Conservation (phyloP, 192 early-diverging fungal genomes). For the Chytriomyces confervae region DNA sequence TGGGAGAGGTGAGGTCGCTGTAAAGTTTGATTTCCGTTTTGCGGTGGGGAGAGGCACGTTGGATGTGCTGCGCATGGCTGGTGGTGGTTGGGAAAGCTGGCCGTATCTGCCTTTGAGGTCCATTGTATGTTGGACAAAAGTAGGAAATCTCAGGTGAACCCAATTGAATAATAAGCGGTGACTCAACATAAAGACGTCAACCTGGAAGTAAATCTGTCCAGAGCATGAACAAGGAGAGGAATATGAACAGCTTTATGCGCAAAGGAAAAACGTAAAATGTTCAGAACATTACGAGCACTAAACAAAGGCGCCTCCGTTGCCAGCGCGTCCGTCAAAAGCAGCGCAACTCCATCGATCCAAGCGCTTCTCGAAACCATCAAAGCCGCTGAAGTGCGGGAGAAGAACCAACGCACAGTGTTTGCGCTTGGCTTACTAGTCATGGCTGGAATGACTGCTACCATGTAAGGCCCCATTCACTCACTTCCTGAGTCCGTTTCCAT, state of each 20-base stretch:
- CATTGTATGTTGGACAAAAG: not conserved
- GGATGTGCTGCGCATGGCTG: not conserved
- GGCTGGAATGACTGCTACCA: slow-evolving; percentile 4
- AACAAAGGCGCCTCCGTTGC: not conserved
- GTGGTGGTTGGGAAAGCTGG: slow-evolving; percentile 14
- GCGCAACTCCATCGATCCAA: not conserved
- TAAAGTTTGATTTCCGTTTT: no score
- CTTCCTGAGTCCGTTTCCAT: not conserved
- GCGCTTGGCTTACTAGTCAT: slow-evolving; percentile 17
- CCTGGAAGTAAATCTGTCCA: no score
- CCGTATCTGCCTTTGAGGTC: slow-evolving; percentile 19
- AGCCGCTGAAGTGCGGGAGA: slow-evolving; percentile 3
- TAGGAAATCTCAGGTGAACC: no score
- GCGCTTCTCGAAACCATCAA: not conserved
- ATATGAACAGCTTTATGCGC: no score
- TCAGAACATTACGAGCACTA: no score
- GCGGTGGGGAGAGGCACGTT: no score
- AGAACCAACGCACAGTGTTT: slow-evolving; percentile 15
- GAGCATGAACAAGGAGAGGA: no score
- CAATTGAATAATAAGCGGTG: no score
- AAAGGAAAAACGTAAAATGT: no score
- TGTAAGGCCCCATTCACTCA: not conserved
- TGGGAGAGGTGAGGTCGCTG: no score
- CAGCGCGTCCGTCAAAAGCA: not conserved
- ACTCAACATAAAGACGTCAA: no score